These are phyloP conservation scores for Trametes sp. DNA, from an alignment of 1,284 basidiomycete genomes.

Conservation along the genomic window DNA sequence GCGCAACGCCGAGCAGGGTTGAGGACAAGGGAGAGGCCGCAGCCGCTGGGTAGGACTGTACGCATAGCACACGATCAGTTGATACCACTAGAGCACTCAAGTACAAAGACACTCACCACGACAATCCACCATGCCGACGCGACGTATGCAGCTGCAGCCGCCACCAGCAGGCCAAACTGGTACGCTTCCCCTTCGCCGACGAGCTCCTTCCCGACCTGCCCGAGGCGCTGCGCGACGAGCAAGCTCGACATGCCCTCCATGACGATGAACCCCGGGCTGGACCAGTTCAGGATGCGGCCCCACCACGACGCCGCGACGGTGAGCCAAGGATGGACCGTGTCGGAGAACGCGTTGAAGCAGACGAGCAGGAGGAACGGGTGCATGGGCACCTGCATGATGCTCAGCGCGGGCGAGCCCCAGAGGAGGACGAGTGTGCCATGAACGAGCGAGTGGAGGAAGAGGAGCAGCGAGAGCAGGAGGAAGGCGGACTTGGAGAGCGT, in stretches of 20 bases:
- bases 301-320: slow-evolving; percentile 68
- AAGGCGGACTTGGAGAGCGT: slow-evolving; percentile 83
- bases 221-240: slow-evolving; percentile 80
- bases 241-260: slow-evolving; percentile 87
- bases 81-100: not conserved
- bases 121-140: slow-evolving; percentile 84
- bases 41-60: slow-evolving; percentile 78
- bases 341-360: slow-evolving; percentile 81
- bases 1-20: slow-evolving; percentile 80
- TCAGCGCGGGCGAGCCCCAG: slow-evolving; percentile 71
- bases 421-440: slow-evolving; percentile 76
- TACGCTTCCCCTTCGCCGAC: slow-evolving; percentile 74
- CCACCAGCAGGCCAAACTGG: slow-evolving; percentile 78
- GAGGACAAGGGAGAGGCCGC: slow-evolving; percentile 86
- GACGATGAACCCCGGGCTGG: slow-evolving; percentile 79
- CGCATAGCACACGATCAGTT: not conserved
- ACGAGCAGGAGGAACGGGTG: slow-evolving; percentile 83
- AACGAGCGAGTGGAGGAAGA: slow-evolving; percentile 76
- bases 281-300: slow-evolving; percentile 74
- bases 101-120: slow-evolving; percentile 54
- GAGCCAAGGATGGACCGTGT: slow-evolving; percentile 65
- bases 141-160: slow-evolving; percentile 78
- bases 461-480: slow-evolving; percentile 80
- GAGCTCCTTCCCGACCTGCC: slow-evolving; percentile 75
- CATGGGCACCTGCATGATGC: slow-evolving; percentile 80